These are phyloP conservation scores for Kuraishia cidri DNA, from an alignment of 805 yeast genomes.

Conservation along the genomic window DNA sequence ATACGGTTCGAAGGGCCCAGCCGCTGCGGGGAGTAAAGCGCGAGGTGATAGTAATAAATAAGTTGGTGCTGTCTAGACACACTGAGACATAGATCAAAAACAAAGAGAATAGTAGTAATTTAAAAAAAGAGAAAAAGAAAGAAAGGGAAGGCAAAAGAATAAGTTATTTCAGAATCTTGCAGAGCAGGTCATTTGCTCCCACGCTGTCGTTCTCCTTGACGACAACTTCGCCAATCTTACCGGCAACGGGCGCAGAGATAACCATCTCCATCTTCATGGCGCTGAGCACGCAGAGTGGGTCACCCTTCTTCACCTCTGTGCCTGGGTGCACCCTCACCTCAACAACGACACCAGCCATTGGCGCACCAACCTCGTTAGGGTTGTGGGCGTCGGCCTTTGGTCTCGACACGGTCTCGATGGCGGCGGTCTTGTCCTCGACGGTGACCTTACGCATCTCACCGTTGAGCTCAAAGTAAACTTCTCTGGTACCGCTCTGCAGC, in stretches of 20 bases:
- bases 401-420: slow-evolving; percentile 77
- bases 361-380: slow-evolving; percentile 93
- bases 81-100: neutral
- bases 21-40: neutral
- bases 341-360: slow-evolving; percentile 98
- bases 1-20: slow-evolving; percentile 11
- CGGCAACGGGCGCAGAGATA: slow-evolving; percentile 83
- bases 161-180: slow-evolving; percentile 32
- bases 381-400: slow-evolving; percentile 86
- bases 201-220: slow-evolving; percentile 92
- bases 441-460: slow-evolving; percentile 97
- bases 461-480: slow-evolving; percentile 94
- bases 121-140: neutral
- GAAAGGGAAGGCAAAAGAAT: neutral
- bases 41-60: neutral
- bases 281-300: slow-evolving; percentile 84
- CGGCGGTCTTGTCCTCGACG: slow-evolving; percentile 79
- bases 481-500: slow-evolving; percentile 81
- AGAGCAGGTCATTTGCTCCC: slow-evolving; percentile 86
- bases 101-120: neutral
- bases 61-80: neutral
- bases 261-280: slow-evolving; percentile 99
- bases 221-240: slow-evolving; percentile 67
- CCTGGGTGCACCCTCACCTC: slow-evolving; percentile 90
- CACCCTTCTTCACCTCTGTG: slow-evolving; percentile 90